Evolutionary conservation across 257 asterid species (phyloP).

Genomic region (Solanum infundibuliforme): DNA sequence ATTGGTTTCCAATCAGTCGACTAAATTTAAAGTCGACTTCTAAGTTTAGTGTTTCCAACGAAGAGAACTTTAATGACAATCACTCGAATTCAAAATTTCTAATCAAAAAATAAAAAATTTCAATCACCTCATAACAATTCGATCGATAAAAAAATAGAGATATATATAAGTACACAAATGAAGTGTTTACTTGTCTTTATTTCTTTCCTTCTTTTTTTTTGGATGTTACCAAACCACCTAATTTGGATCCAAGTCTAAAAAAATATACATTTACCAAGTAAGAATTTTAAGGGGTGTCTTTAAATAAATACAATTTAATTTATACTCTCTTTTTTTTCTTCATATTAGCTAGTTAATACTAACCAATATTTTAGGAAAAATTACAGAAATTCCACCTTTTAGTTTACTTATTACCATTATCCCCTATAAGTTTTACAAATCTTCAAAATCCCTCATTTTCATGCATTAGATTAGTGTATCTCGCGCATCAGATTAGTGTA

Average conservation of each 20-base stretch:
- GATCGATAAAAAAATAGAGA: too few relatives aligned
- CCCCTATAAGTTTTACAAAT: too few relatives aligned
- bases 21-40: too few relatives aligned
- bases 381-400: too few relatives aligned
- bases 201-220: background rate
- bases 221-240: background rate
- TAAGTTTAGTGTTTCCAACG: rapidly evolving
- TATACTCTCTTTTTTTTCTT: too few relatives aligned
- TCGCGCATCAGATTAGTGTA: too few relatives aligned
- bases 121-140: rapidly evolving
- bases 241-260: background rate
- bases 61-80: rapidly evolving
- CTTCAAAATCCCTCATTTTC: too few relatives aligned
- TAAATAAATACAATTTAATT: too few relatives aligned
- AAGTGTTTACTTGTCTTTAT: background rate
- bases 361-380: background rate
- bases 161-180: background rate
- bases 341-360: background rate
- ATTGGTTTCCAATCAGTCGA: too few relatives aligned
- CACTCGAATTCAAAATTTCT: rapidly evolving
- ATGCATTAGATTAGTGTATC: too few relatives aligned
- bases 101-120: rapidly evolving
- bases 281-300: too few relatives aligned
- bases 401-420: too few relatives aligned
- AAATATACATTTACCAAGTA: background rate